phyloP scores from a whole-genome alignment of 208 protist genomes.

The Vickermania ingenoplastis region DNA sequence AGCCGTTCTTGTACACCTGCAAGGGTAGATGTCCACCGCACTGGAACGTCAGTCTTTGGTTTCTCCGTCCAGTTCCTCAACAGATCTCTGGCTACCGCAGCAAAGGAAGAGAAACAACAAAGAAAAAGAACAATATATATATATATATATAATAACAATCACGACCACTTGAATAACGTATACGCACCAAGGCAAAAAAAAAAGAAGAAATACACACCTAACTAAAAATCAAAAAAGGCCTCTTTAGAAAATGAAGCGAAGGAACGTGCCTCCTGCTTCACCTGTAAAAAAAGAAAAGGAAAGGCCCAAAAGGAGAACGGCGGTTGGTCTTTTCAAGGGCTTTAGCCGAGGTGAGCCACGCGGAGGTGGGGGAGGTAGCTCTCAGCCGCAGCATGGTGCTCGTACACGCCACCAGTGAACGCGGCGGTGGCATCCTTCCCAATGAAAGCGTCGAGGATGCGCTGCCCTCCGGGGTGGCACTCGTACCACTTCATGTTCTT shows the following conservation, averaged over 20 bases:
- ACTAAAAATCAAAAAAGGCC: too few relatives aligned
- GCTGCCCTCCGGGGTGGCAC: constrained; percentile 66
- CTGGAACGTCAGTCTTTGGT: too few relatives aligned
- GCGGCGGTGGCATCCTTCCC: constrained; percentile 67
- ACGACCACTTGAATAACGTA: neutral
- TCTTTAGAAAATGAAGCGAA: too few relatives aligned
- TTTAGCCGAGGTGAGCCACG: constrained; percentile 20
- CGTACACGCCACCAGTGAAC: constrained; percentile 68
- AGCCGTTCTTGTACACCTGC: too few relatives aligned
- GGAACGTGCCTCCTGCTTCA: too few relatives aligned
- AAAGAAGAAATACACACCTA: constrained; percentile 10
- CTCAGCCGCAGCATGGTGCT: constrained; percentile 49
- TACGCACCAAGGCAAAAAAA: constrained; percentile 12
- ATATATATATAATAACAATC: constrained; percentile 5
- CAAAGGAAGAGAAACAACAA: constrained; percentile 8
- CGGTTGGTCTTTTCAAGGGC: too few relatives aligned
- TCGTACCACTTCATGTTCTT: constrained; percentile 60
- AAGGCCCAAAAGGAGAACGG: neutral
- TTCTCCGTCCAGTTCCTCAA: too few relatives aligned
- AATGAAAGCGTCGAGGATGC: constrained; percentile 58
- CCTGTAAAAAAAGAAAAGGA: too few relatives aligned
- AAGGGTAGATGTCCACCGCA: too few relatives aligned
- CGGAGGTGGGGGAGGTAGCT: constrained; percentile 54
- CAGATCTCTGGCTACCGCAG: too few relatives aligned
- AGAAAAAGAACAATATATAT: constrained; percentile 7